Evolutionary conservation across 2,329 filamentous ascomycete genomes (phyloP).

Genomic region (Bisporella sp.): DNA sequence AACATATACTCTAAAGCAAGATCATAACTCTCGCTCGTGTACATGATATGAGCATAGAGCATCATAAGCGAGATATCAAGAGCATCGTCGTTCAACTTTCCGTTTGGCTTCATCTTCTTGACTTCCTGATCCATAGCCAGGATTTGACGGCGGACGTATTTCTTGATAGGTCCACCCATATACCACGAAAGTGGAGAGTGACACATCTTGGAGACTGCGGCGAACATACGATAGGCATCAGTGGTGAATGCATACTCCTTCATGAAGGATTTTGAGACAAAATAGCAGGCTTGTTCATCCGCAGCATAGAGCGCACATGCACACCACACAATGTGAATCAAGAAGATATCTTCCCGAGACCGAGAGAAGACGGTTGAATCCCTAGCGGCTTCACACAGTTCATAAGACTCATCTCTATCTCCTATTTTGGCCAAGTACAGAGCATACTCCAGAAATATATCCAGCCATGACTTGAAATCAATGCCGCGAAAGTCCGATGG

Average conservation of each 20-base stretch:
- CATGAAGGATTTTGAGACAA: slow-evolving; percentile 76
- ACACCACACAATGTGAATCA: slow-evolving; percentile 73
- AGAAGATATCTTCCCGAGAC: slow-evolving; percentile 56
- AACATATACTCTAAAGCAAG: slow-evolving; percentile 84
- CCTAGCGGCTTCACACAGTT: slow-evolving; percentile 68
- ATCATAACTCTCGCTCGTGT: slow-evolving; percentile 74
- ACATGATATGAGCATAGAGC: slow-evolving; percentile 85
- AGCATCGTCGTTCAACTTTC: slow-evolving; percentile 26
- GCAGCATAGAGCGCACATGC: slow-evolving; percentile 76
- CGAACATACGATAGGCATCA: slow-evolving; percentile 78
- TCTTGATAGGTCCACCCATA: slow-evolving; percentile 74
- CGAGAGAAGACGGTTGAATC: slow-evolving; percentile 80
- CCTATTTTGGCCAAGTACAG: slow-evolving; percentile 64
- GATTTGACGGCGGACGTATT: slow-evolving; percentile 86
- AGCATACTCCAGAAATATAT: slow-evolving; percentile 84
- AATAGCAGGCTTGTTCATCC: slow-evolving; percentile 69
- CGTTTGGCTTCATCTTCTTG: slow-evolving; percentile 42
- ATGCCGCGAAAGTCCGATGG: slow-evolving; percentile 61
- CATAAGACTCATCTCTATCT: slow-evolving; percentile 67
- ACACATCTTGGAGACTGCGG: slow-evolving; percentile 68
- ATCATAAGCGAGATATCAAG: slow-evolving; percentile 77
- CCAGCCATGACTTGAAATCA: slow-evolving; percentile 77
- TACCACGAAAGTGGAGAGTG: slow-evolving; percentile 70
- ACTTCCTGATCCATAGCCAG: slow-evolving; percentile 75
- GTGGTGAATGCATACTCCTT: slow-evolving; percentile 72